Base-by-base conservation (phyloP, 176 grass and related monocot species). In the Thalia dealbata region DNA sequence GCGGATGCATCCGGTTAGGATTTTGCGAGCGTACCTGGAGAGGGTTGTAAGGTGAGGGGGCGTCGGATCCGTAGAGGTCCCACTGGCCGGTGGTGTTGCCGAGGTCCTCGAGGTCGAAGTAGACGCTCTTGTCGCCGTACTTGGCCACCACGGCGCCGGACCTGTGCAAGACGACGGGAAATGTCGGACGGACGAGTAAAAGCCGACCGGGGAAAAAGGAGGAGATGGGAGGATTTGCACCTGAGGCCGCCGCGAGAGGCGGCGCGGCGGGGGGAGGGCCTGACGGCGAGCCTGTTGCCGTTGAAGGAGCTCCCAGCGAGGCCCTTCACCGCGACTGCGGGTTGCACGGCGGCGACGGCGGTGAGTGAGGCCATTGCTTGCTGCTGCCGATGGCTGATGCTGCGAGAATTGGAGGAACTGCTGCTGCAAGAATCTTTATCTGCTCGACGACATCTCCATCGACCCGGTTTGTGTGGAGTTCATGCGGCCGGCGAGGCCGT, bases 121-220 rank as follows among this genome's bases (percentile, higher is more conserved):
- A 99, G 50, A 99, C 74, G 79, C 95, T 99, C 85, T 95, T 99
- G 6, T 99, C 95, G 24, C 95, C 95, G 83, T 99, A 99, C 87
- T 91, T 93, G 12, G 95, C 95, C 30, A 88, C 83, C 22, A 99
- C 90, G 67, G 83, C 76, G 68, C 79, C 72, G 52, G 51, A 64
- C 73, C 80, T 80, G 48, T 46, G 3, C 7, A 46, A 63, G 55
- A 12, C n/a, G 55, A 12, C n/a, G 18, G 65, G 19, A 43, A 44
- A 6, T 45, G 3, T 18, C 11, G 14, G 10, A 14, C 14, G 25
- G 6, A 7, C 11, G 26, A 13, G 13, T 7, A 30, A 0, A 0
- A 13, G 1, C 22, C 27, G 14, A 15, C 0, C 13, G 25, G 10
- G 18, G 11, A 7, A 19, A 28, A 1, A 9, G 0, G 35, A 61